Evolutionary conservation across 495 filamentous ascomycete genomes (phyloP), one percentile per base, ranked within the genome.

Genomic region (Penicillium soppii): DNA sequence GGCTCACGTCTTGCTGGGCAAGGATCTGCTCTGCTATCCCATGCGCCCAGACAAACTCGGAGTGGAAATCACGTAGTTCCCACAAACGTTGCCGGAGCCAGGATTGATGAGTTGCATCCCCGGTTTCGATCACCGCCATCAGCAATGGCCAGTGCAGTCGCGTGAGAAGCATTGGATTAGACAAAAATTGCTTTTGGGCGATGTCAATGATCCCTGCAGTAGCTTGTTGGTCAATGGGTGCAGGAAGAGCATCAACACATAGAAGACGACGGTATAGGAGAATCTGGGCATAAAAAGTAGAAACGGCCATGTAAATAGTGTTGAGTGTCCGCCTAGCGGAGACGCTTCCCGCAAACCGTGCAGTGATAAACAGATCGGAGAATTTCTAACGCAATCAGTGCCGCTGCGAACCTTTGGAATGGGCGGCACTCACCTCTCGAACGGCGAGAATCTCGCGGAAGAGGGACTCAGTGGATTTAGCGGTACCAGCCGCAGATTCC

Each of bases 221-320:
- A 7, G 62, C 65, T 21, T 72, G 65, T 2, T 61, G 63, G 5
- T 71, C 63, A 19, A 77, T 33, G 6, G 58, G 45, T 2, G 62
- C 51, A 1, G 68, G 69, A 2, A 58, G 45, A 5, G 35, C 39
- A 13, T 56, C 43, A 6, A 57, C 55, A 19, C 54, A 60, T 6
- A 74, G 63, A 0, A 74, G 56, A 8, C 77, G 66, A 25, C 72
- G 75, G 39, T 75, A 67, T 36, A 74, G 69, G 3, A 80, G 56
- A 2, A 70, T 55, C 37, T 76, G 66, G 2, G 69, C 68, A 39
- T 78, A 73, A 36, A 74, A 77, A 16, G 67, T 69, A 35, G 62
- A 67, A 6, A 74, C 73, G 20, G 70, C 75, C 68, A 75, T 75
- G 26, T 75, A 71, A 21, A 76, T 68, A n/a, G 76, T 80, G 49